Base-by-base conservation (phyloP, 2,329 filamentous ascomycete species). In the Spiromastix sp. region DNA sequence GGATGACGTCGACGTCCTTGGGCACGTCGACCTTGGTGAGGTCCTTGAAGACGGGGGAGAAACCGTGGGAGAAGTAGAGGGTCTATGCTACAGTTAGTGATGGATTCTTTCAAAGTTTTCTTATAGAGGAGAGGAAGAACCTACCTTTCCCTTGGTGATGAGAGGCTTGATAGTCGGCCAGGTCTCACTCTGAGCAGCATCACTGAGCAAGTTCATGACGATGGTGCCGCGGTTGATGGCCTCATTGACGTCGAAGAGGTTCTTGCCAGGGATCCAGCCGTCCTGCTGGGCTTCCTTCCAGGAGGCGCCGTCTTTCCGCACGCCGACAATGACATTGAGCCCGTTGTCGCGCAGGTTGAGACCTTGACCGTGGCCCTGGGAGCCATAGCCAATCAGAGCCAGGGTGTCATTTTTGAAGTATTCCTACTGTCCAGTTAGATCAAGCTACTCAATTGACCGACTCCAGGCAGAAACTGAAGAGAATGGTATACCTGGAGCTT, bases 341-440 rank as follows among this genome's bases (percentile, higher is more conserved):
- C 91, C 91, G 72, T 98, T 95, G 78, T 98, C 91, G 68, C 91
- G 89, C 63, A 98, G 83, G 79, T 98, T 98, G 47, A 98, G 85
- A 64, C 91, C 93, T 73, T 98, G 91, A 52, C 91, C 91, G 76
- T 98, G 91, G 56, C 91, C 91, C 72, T 95, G 87, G 47, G 87
- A 95, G 57, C 80, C 91, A 70, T 98, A 98, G 64, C 91, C 91
- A 67, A 98, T 98, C 60, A 98, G 82, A 60, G 91, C 91, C 55
- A 98, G 85, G 51, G 89, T 96, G 69, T 98, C 91, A 71, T 98
- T 78, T 79, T 96, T 96, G 84, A 98, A 98, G 81, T 89, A 98
- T 48, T 96, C 85, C 84, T 94, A 51, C 30, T 32, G 12, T 8
- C 24, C 17, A 8, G 2, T 17, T 12, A 22, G 19, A 13, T 25